phyloP scores from a whole-genome alignment of 139 green algal genomes.

The Yamagishiella unicocca region DNA sequence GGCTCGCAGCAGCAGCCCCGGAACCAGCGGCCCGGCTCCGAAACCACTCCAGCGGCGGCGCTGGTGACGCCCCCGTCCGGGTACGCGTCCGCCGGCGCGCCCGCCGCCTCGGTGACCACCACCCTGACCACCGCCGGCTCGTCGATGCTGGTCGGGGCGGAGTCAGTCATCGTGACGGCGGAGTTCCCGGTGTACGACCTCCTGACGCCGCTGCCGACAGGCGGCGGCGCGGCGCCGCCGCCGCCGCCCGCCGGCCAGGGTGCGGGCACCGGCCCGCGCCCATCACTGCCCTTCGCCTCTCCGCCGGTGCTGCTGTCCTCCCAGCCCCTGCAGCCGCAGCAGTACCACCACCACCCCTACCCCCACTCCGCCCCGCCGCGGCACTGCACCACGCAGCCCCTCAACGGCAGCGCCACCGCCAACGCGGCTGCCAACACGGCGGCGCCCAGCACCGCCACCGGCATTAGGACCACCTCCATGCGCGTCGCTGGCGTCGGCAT shows the following conservation, averaged over 20 bases:
- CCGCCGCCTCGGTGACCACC: background rate
- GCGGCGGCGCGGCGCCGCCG: background rate
- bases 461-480: background rate
- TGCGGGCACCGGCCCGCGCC: too few relatives aligned
- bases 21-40: background rate
- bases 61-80: too few relatives aligned
- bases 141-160: background rate
- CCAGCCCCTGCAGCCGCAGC: background rate
- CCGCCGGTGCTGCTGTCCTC: background rate
- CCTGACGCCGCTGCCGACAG: constrained; percentile 22
- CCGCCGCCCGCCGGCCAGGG: background rate
- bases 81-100: too few relatives aligned
- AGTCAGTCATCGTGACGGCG: constrained; percentile 17
- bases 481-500: background rate
- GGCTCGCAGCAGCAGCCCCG: background rate
- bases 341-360: background rate
- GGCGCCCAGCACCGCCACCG: too few relatives aligned
- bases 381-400: background rate
- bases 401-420: too few relatives aligned
- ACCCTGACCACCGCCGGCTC: background rate
- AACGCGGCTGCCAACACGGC: too few relatives aligned
- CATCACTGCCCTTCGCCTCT: background rate
- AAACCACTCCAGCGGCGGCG: too few relatives aligned
- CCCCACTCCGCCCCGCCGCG: background rate
- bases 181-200: constrained; percentile 39